Evolutionary conservation across 75 land plant genomes (phyloP).

Genomic region (Cunninghamia lanceolata): DNA sequence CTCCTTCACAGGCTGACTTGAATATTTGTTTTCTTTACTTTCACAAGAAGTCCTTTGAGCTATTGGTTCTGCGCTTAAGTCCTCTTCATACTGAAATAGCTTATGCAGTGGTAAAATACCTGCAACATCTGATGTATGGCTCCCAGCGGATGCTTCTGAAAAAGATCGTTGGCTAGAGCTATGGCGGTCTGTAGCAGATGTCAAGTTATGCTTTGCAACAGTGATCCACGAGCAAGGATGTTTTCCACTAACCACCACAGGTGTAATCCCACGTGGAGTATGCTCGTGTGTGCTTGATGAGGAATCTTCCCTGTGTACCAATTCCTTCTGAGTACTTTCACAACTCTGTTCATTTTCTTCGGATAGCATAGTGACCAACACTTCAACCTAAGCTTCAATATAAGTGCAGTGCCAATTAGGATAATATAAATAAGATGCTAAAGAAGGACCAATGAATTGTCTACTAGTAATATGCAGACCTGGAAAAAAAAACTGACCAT

Average conservation of each 20-base stretch:
- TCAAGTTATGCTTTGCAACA: constrained; percentile 42
- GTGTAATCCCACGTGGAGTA: constrained; percentile 14
- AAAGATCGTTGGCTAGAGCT: constrained; percentile 53
- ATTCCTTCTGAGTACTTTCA: constrained; percentile 26
- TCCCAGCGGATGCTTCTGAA: constrained; percentile 36
- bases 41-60: constrained; percentile 5
- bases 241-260: constrained; percentile 19
- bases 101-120: constrained; percentile 61
- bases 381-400: constrained; percentile 64
- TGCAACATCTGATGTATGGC: constrained; percentile 27
- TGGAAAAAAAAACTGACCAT: not conserved
- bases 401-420: not conserved
- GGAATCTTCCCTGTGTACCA: constrained; percentile 13
- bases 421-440: not conserved
- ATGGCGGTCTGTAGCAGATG: constrained; percentile 52
- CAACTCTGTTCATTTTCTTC: constrained; percentile 29
- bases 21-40: not conserved
- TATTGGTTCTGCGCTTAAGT: constrained; percentile 8
- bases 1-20: not conserved
- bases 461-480: not conserved
- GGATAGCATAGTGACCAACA: constrained; percentile 40
- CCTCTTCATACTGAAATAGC: constrained; percentile 47
- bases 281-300: constrained; percentile 12
- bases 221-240: constrained; percentile 30
- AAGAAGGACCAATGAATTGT: not conserved